Evolutionary conservation across 371 early-diverging fungal species (phyloP).

Genomic region (Sporodiniella umbellata): DNA sequence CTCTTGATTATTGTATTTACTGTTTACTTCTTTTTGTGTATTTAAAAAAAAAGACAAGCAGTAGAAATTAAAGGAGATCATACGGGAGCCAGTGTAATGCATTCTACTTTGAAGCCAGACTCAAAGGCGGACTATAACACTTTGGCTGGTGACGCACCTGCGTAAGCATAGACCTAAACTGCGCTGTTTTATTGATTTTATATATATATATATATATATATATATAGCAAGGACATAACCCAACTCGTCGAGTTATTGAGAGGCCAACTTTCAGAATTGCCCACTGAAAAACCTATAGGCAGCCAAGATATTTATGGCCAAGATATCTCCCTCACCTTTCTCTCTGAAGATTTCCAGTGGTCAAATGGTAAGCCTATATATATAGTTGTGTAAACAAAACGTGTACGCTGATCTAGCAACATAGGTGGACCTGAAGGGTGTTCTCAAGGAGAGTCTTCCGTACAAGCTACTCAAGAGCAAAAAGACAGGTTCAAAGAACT

Average conservation of each 20-base stretch:
- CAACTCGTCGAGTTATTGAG: constrained; percentile 12
- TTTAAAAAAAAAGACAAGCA: constrained; percentile 24
- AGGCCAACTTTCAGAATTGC: constrained; percentile 23
- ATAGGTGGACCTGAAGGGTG: constrained; percentile 47
- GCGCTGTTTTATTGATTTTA: not conserved
- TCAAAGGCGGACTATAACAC: constrained; percentile 29
- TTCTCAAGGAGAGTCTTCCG: constrained; percentile 18
- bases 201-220: not conserved
- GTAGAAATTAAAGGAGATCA: constrained; percentile 37
- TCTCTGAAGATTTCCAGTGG: constrained; percentile 46
- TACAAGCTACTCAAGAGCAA: constrained; percentile 32
- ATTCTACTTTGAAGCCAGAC: constrained; percentile 30
- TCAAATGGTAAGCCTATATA: constrained; percentile 30
- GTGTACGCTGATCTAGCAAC: not conserved
- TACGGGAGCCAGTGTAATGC: constrained; percentile 29
- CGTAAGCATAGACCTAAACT: constrained; percentile 17
- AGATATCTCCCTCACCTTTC: constrained; percentile 37
- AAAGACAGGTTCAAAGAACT: constrained; percentile 34
- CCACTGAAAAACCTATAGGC: constrained; percentile 41
- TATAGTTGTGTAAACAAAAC: not conserved
- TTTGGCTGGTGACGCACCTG: constrained; percentile 21
- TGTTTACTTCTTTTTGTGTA: too few relatives aligned
- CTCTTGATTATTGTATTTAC: too few relatives aligned
- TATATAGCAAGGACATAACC: constrained; percentile 13
- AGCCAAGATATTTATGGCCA: constrained; percentile 50